Evolutionary conservation across 2,329 filamentous ascomycete genomes (phyloP).

Genomic region (Pseudogymnoascus sp.): DNA sequence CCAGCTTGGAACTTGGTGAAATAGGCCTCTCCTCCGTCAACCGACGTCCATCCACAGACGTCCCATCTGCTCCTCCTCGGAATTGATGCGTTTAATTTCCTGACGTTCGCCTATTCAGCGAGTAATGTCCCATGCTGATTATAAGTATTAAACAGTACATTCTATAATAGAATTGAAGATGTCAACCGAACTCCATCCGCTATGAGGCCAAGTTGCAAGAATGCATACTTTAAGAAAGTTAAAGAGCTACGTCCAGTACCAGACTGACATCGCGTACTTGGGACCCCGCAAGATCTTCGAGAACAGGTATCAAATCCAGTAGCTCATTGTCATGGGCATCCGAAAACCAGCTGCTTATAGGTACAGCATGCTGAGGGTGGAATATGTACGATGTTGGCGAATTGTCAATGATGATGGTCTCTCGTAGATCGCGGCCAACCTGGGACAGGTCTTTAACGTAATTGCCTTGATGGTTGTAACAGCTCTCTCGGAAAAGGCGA

Average conservation of each 20-base stretch:
- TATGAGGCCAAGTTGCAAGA: conserved; percentile 31
- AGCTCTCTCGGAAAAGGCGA: conserved; percentile 92
- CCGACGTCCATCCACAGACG: background rate
- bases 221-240: conserved; percentile 29
- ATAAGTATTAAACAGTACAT: conserved; percentile 35
- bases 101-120: conserved; percentile 12
- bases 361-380: conserved; percentile 96
- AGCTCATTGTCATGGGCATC: conserved; percentile 99
- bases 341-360: conserved; percentile 99
- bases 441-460: conserved; percentile 99
- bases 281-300: conserved; percentile 85
- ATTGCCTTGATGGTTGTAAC: conserved; percentile 98
- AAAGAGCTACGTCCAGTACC: conserved; percentile 85
- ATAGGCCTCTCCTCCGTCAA: conserved; percentile 3
- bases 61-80: conserved; percentile 3
- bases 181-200: conserved; percentile 34
- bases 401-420: conserved; percentile 99
- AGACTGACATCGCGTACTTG: conserved; percentile 95
- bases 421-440: conserved; percentile 87
- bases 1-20: conserved; percentile 8
- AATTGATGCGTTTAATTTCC: conserved; percentile 3
- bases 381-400: conserved; percentile 99
- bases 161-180: conserved; percentile 33
- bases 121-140: conserved; percentile 25
- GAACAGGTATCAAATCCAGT: conserved; percentile 91